Base-by-base conservation (phyloP, 2,329 filamentous ascomycete genomes). In the Dactylellina sp. region DNA sequence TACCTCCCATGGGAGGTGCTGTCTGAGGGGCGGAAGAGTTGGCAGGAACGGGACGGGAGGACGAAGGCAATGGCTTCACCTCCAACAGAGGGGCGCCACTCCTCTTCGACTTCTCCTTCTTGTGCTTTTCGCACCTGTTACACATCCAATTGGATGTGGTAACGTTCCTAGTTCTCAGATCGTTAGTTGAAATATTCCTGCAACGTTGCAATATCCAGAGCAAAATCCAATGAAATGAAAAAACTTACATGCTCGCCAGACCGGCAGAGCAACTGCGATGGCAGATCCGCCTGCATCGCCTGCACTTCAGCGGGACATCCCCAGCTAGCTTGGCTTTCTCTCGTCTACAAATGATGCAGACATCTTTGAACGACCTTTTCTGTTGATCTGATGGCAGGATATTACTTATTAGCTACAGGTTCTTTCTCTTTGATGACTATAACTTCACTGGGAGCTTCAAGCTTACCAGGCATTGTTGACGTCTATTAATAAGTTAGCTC, bases 231-330 rank as follows among this genome's bases (percentile, higher is more conserved):
- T 32, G 49, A n/a, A 32, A 24, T 16, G 14, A 22, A 49, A 40
- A 50, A 25, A 42, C 63, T 22, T 42, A 70, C 64, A 55, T 22
- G 44, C 61, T 35, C 2, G 22, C 32, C 12, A 55, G 16, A 39
- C 22, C 64, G 1, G 24, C 39, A 9, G 52, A 60, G 32, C 68
- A 72, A 39, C 53, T 59, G 7, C 55, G 53, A 60, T 72, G 68
- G 52, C 53, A 72, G 11, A 59, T 32, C 12, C 47, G 39, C 18
- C 47, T 56, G 39, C 68, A 72, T 37, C 47, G 25, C 16, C 20
- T 16, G 18, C 68, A 72, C 22, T 35, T 40, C 16, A 65, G 16
- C 6, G 68, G 68, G 1, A 53, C 40, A 20, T 60, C 60, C 1
- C 52, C 68, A 3, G 60, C 28, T 3, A 72, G 12, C 20, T 20